These are phyloP conservation scores for Pythium phragmiticola DNA, from an alignment of 352 stramenopile species.

Conservation along the genomic window DNA sequence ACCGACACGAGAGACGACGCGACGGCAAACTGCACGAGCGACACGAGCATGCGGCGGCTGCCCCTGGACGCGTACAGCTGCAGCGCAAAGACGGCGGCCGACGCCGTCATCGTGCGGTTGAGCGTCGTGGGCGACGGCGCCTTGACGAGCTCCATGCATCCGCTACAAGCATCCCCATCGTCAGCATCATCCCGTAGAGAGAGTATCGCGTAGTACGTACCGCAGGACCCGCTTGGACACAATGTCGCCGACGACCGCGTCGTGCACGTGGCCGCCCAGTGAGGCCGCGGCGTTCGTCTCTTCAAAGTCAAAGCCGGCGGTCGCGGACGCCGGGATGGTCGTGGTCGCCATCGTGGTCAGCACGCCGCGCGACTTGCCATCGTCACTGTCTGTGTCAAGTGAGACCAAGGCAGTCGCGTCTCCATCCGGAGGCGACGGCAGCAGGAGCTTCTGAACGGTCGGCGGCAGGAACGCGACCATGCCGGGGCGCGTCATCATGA, in stretches of 20 bases:
- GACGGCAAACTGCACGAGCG: slow-evolving; percentile 54
- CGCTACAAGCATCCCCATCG: slow-evolving; percentile 17
- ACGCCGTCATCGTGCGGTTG: slow-evolving; percentile 68
- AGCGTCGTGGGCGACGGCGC: slow-evolving; percentile 55
- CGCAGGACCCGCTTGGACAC: slow-evolving; percentile 55
- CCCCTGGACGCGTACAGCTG: slow-evolving; percentile 67
- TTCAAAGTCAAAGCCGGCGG: slow-evolving; percentile 74
- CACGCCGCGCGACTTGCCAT: not conserved
- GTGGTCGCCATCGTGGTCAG: not conserved
- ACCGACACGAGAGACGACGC: slow-evolving; percentile 67
- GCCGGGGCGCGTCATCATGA: slow-evolving; percentile 70
- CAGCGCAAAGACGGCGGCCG: slow-evolving; percentile 65
- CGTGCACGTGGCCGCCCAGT: slow-evolving; percentile 4
- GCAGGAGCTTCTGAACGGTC: slow-evolving; percentile 53
- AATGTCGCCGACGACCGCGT: slow-evolving; percentile 66
- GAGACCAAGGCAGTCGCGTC: slow-evolving; percentile 14
- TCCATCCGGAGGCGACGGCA: slow-evolving; percentile 27
- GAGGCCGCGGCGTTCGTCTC: not conserved
- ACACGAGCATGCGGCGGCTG: slow-evolving; percentile 59
- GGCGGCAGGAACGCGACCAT: slow-evolving; percentile 62
- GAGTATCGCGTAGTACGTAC: slow-evolving; percentile 19
- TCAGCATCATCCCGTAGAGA: not conserved
- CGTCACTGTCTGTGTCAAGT: slow-evolving; percentile 7
- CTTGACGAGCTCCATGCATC: slow-evolving; percentile 59
- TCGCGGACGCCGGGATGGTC: slow-evolving; percentile 26